phyloP scores from a whole-genome alignment of 2,329 filamentous ascomycete genomes.

The Alternaria brassicae region DNA sequence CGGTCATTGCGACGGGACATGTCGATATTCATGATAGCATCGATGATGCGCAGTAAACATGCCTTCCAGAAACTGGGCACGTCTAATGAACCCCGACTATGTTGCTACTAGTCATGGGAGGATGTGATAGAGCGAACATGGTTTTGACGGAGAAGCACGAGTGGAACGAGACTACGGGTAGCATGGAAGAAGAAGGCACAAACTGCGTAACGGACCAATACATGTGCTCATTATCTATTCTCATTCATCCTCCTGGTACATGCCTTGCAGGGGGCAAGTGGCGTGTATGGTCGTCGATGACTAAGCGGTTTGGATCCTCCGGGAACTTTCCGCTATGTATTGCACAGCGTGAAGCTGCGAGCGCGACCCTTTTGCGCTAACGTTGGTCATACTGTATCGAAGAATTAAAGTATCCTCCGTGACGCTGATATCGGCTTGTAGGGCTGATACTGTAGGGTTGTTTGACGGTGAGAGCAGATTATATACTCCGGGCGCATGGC shows the following conservation, averaged over 20 bases:
- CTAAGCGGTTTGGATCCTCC: not conserved
- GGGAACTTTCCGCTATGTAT: not conserved
- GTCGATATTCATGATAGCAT: not conserved
- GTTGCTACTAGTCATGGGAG: not conserved
- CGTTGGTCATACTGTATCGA: rapidly evolving
- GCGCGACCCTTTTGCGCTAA: not conserved
- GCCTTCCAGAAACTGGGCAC: not conserved
- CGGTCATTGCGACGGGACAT: not conserved
- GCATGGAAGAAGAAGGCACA: not conserved
- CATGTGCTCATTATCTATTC: not conserved
- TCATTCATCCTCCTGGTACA: too few relatives aligned
- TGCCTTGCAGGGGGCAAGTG: not conserved
- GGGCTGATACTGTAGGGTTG: not conserved
- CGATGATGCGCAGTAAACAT: not conserved
- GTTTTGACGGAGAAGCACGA: too few relatives aligned
- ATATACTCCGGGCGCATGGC: not conserved
- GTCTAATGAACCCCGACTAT: too few relatives aligned
- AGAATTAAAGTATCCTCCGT: too few relatives aligned
- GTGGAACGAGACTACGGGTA: too few relatives aligned
- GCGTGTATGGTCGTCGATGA: not conserved
- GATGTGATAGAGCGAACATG: not conserved
- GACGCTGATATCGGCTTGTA: not conserved
- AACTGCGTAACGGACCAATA: not conserved
- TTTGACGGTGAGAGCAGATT: not conserved
- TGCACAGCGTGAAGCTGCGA: not conserved